Percentiles rank a stretch among this genome's conserved stretches.
Evolutionary conservation across 2,329 filamentous ascomycete species (phyloP).

Genomic region (Pestalotiopsis sp.): DNA sequence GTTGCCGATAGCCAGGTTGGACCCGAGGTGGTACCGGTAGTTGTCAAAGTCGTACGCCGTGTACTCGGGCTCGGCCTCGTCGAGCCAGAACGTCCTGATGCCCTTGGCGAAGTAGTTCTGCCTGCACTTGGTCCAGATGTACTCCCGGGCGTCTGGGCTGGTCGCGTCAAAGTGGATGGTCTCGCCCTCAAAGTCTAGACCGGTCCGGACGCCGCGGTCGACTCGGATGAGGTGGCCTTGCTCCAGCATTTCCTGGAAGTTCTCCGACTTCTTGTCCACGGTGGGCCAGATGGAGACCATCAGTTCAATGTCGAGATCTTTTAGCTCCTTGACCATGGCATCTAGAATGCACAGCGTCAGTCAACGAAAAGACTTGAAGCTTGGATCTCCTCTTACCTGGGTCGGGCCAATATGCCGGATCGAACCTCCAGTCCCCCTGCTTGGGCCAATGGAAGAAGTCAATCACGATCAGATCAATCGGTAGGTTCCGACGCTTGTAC

Average conservation of each 20-base stretch:
- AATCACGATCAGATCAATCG: conserved; percentile 66
- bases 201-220: conserved; percentile 60
- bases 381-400: conserved; percentile 42
- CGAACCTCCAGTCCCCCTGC: conserved; percentile 71
- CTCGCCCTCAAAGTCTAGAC: conserved; percentile 61
- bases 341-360: conserved; percentile 32
- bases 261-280: conserved; percentile 60
- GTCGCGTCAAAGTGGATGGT: conserved; percentile 66
- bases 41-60: conserved; percentile 67
- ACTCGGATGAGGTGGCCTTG: conserved; percentile 61
- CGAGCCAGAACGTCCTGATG: conserved; percentile 68
- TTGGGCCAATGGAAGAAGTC: conserved; percentile 71
- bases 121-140: conserved; percentile 61
- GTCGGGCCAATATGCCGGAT: conserved; percentile 66
- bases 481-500: conserved; percentile 56
- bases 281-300: conserved; percentile 75
- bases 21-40: conserved; percentile 61
- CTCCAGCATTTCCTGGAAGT: conserved; percentile 64
- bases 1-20: conserved; percentile 57
- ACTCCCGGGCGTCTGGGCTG: conserved; percentile 59
- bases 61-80: conserved; percentile 72
- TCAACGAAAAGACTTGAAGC: not conserved
- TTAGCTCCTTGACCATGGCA: conserved; percentile 65
- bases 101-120: conserved; percentile 64
- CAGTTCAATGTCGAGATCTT: conserved; percentile 60